These are phyloP conservation scores for Aspergillus mulundensis DNA, from an alignment of 495 filamentous ascomycete species.

Conservation along the genomic window DNA sequence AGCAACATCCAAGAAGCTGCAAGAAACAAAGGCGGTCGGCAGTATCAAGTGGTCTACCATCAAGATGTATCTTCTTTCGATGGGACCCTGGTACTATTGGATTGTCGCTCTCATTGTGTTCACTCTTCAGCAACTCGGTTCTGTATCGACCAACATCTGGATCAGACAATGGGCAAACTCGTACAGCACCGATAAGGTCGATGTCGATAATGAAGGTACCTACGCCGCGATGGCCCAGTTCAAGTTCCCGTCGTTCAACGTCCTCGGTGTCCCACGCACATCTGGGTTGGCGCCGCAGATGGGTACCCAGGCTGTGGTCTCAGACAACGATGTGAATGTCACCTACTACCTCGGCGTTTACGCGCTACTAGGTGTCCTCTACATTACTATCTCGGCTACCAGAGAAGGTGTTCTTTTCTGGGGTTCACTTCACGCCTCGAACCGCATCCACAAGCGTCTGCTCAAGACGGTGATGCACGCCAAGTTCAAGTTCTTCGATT, in stretches of 20 bases:
- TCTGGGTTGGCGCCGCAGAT: constrained; percentile 30
- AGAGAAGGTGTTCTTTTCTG: constrained; percentile 87
- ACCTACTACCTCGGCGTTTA: constrained; percentile 82
- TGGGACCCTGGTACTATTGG: constrained; percentile 98
- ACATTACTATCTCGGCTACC: constrained; percentile 68
- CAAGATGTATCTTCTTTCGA: constrained; percentile 74
- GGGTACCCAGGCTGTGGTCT: constrained; percentile 18
- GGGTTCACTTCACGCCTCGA: constrained; percentile 85
- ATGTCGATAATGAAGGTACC: constrained; percentile 26
- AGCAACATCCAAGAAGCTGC: constrained; percentile 50
- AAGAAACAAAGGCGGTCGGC: constrained; percentile 75
- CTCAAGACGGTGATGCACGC: constrained; percentile 79
- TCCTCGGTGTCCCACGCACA: constrained; percentile 35
- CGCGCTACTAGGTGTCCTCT: constrained; percentile 69
- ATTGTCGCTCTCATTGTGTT: constrained; percentile 68
- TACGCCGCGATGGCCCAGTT: constrained; percentile 40
- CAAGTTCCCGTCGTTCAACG: constrained; percentile 40
- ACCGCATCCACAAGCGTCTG: constrained; percentile 74
- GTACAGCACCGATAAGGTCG: constrained; percentile 38
- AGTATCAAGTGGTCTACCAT: constrained; percentile 84
- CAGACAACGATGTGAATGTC: constrained; percentile 60
- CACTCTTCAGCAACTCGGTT: constrained; percentile 71
- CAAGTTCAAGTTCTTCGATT: constrained; percentile 96
- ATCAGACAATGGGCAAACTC: constrained; percentile 84
- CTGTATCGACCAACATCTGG: constrained; percentile 87